Conservation (phyloP, 2,329 filamentous ascomycete genomes). For the Paecilomyces niveus region DNA sequence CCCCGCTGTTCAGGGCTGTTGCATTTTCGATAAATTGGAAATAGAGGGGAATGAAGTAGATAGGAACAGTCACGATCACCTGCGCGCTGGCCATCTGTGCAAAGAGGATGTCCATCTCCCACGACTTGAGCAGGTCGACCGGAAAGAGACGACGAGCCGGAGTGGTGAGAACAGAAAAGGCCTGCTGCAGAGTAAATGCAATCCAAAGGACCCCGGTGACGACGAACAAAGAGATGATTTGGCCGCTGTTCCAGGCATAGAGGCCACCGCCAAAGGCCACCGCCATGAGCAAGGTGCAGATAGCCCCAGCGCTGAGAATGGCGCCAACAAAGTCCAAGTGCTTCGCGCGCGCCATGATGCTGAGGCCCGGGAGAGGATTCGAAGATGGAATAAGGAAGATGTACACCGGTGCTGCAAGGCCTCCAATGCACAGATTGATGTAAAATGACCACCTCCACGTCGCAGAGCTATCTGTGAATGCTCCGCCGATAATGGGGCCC, state of each 20-base stretch:
- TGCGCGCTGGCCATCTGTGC: background rate
- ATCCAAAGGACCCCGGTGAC: conserved; percentile 39
- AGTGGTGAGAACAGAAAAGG: background rate
- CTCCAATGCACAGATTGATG: conserved; percentile 48
- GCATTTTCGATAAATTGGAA: background rate
- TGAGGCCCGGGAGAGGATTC: conserved; percentile 15
- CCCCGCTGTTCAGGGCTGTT: background rate
- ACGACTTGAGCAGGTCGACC: background rate
- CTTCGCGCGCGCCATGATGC: conserved; percentile 15
- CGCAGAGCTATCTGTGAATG: conserved; percentile 20
- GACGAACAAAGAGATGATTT: conserved; percentile 43
- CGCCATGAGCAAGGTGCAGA: conserved; percentile 39
- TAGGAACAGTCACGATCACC: background rate
- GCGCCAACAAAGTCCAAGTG: conserved; percentile 43
- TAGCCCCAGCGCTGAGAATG: conserved; percentile 37
- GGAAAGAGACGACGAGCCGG: background rate
- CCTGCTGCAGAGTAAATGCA: conserved; percentile 36
- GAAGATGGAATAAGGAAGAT: conserved; percentile 36
- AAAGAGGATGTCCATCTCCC: background rate
- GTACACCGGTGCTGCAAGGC: conserved; percentile 35
- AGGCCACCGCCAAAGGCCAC: conserved; percentile 45
- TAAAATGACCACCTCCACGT: conserved; percentile 44
- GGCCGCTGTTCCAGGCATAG: conserved; percentile 42
- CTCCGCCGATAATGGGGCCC: conserved; percentile 34
- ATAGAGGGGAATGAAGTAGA: background rate